Evolutionary conservation across 2,329 filamentous ascomycete species (phyloP), one percentile per base, ranked within the genome.

Genomic region (Aspergillus caelatus): DNA sequence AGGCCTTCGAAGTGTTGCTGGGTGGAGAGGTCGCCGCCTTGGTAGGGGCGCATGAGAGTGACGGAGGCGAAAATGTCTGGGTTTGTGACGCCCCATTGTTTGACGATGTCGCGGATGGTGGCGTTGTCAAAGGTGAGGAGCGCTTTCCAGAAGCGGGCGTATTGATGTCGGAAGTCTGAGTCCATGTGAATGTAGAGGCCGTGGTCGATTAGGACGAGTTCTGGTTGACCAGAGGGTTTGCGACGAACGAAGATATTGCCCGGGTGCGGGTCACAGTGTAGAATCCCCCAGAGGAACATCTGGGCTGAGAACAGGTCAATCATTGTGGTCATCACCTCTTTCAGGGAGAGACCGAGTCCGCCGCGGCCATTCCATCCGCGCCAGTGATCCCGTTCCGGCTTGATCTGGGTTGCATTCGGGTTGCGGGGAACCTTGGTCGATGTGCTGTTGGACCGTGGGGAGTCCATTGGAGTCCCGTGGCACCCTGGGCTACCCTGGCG

Each of bases 191-290:
- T 92, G 80, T 99, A 99, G 7, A 99, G 87, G 0, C 95, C 95
- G 78, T 99, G 95, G 78, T 99, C 95, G 75, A 99, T 97, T 41
- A 99, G 88, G 1, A 98, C 94, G 34, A 99, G 85, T 80, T 99
- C 93, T 0, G 94, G 86, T 50, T 88, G 85, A n/a, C 94, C 94
- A 50, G 85, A 89, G 1, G 93, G 91, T 19, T 92, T 84, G 10
- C 95, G 90, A 10, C 95, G 91, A 74, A 98, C 90, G 80, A 99
- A 97, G 77, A 98, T 95, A 80, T 99, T 99, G 32, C 94, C 94
- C 1, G 95, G 95, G 74, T 99, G 95, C 11, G 95, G 95, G 76
- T 99, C 95, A 80, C 94, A 97, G 81, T 99, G 94, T 0, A 98
- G 92, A 50, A 92, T 86, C 14, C 95, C 95, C 92, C 93, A 98